Evolutionary conservation across 768 basidiomycete genomes (phyloP), one percentile per base, ranked within the genome.

Genomic region (Boletus reticulatus): DNA sequence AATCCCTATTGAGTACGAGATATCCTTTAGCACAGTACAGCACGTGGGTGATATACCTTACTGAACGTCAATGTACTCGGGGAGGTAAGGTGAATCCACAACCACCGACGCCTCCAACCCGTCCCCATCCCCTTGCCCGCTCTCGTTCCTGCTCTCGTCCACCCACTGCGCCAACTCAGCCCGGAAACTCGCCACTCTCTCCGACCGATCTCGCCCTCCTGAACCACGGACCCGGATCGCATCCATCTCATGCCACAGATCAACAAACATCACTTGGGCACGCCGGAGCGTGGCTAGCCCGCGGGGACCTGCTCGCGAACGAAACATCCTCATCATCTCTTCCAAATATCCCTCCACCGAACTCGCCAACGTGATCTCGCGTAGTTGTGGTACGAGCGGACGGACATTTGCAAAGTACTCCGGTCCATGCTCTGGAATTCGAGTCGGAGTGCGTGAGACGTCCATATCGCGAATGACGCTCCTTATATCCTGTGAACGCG

Each of bases 331-430:
- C 39, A 50, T 22, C 32, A 64, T 50, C 46, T 32, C 19, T 6
- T 57, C 48, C 36, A 67, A 39, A 48, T 43, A 50, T 2, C 22
- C 43, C 41, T 57, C 58, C 29, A 48, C 47, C 24, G 61, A 60
- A 56, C 52, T 65, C 31, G 49, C 61, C 55, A 65, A 19, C 39
- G 44, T 45, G 41, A 67, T 51, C 16, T 62, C 56, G 7, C 53
- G 60, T 50, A 67, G 48, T 12, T 3, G 42, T 37, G 52, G 60
- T 4, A 57, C 20, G 0, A 61, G 43, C 34, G 41, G 43, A 27
- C 27, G 43, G 1, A 27, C 27, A 27, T 27, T 7, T 6, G 5
- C 27, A 8, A 27, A 43, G 38, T 4, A 6, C 8, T 27, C 27
- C 6, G 6, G 27, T 27, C 27, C 8, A 27, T 7, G 27, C 27